phyloP scores from a whole-genome alignment of 2,329 filamentous ascomycete genomes.

The Stemphylium lycopersici region DNA sequence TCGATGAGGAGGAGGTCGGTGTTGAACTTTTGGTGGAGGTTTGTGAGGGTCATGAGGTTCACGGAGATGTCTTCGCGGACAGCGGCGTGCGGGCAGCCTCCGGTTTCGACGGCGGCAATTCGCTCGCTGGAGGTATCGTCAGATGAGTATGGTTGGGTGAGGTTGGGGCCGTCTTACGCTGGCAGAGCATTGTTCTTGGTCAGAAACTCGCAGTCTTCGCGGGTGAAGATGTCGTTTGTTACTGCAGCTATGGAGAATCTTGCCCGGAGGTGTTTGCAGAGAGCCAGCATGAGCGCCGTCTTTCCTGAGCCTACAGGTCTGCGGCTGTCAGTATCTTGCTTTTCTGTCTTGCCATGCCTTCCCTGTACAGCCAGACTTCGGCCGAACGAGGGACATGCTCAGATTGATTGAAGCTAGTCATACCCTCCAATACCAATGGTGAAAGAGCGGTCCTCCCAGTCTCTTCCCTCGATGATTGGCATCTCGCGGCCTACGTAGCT shows the following conservation, averaged over 20 bases:
- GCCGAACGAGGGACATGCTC: not conserved
- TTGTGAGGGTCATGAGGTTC: conserved; percentile 90
- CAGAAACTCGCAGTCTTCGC: conserved; percentile 96
- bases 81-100: conserved; percentile 94
- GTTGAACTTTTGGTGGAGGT: conserved; percentile 79
- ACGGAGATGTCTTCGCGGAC: conserved; percentile 95
- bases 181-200: conserved; percentile 85
- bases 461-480: conserved; percentile 86
- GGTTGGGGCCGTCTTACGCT: conserved; percentile 49
- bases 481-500: conserved; percentile 90
- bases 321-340: conserved; percentile 17
- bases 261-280: conserved; percentile 82
- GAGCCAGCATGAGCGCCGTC: conserved; percentile 92
- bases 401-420: conserved; percentile 36
- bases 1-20: conserved; percentile 92
- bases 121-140: conserved; percentile 55
- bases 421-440: conserved; percentile 98
- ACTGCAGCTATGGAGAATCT: conserved; percentile 89
- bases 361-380: not conserved
- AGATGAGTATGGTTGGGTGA: not conserved
- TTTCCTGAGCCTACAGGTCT: conserved; percentile 97
- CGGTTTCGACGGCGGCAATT: conserved; percentile 96
- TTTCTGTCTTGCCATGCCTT: conserved; percentile 2
- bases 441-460: conserved; percentile 89
- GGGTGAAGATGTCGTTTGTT: conserved; percentile 98